Evolutionary conservation across 805 yeast species (phyloP).

Genomic region (Candida qinlingensis): DNA sequence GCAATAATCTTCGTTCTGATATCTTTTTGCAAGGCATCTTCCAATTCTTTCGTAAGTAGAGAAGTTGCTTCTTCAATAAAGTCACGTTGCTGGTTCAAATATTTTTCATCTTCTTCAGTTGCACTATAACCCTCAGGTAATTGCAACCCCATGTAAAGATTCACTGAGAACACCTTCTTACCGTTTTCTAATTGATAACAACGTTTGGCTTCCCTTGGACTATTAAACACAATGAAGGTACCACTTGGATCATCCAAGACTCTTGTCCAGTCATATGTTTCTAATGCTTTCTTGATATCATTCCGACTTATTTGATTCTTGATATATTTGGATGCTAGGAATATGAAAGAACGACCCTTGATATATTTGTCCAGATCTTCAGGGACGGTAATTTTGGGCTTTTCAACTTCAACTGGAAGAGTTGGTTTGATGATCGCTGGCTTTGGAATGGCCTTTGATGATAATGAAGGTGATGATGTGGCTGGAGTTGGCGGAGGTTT

Average conservation of each 20-base stretch:
- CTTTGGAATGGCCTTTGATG: not conserved
- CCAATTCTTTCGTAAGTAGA: slow-evolving; percentile 57
- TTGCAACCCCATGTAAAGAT: slow-evolving; percentile 50
- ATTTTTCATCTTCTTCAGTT: slow-evolving; percentile 13
- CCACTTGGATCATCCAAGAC: slow-evolving; percentile 61
- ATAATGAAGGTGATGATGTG: not conserved
- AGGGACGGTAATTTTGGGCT: slow-evolving; percentile 34
- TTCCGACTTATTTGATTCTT: slow-evolving; percentile 35
- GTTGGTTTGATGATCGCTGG: slow-evolving; percentile 1
- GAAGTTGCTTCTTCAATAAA: slow-evolving; percentile 55
- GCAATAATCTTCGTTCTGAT: slow-evolving; percentile 69
- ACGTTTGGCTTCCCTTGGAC: slow-evolving; percentile 48
- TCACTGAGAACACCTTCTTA: slow-evolving; percentile 38
- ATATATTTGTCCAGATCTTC: slow-evolving; percentile 42
- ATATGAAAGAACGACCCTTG: slow-evolving; percentile 52
- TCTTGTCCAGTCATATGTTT: slow-evolving; percentile 59
- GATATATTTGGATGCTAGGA: slow-evolving; percentile 46
- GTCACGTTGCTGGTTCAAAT: slow-evolving; percentile 21
- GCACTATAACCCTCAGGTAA: slow-evolving; percentile 14
- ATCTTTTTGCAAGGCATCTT: slow-evolving; percentile 59
- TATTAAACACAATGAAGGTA: slow-evolving; percentile 65
- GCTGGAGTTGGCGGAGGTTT: not conserved
- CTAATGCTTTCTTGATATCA: slow-evolving; percentile 55
- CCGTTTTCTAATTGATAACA: slow-evolving; percentile 64
- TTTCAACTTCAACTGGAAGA: not conserved